Conservation (phyloP, 306 rosid species). For the Carpinus viminea region DNA sequence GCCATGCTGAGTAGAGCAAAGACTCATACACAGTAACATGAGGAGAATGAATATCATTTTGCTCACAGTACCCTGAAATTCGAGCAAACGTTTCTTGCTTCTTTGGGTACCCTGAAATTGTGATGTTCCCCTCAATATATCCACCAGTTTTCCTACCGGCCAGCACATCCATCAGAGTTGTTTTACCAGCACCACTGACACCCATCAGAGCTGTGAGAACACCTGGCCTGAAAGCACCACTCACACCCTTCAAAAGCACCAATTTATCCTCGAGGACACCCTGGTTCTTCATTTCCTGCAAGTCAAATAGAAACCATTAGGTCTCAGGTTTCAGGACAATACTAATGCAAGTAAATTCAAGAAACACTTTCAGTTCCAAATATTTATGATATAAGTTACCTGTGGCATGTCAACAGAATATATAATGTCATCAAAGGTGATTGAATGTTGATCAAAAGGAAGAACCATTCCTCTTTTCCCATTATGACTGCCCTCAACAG, state of each 20-base stretch:
- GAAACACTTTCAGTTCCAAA: neutral
- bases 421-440: slow-evolving; percentile 41
- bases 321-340: neutral
- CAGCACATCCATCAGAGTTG: slow-evolving; percentile 91
- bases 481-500: neutral
- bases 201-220: slow-evolving; percentile 96
- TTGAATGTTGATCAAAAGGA: slow-evolving; percentile 53
- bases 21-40: slow-evolving; percentile 58
- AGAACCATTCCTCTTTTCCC: slow-evolving; percentile 50
- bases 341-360: slow-evolving; percentile 13
- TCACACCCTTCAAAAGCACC: slow-evolving; percentile 71
- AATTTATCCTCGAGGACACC: slow-evolving; percentile 68
- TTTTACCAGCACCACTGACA: slow-evolving; percentile 96
- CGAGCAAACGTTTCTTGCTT: slow-evolving; percentile 90
- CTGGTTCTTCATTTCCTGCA: slow-evolving; percentile 65
- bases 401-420: slow-evolving; percentile 60
- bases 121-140: slow-evolving; percentile 68
- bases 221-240: slow-evolving; percentile 90
- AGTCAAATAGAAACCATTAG: neutral
- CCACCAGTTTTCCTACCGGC: slow-evolving; percentile 94
- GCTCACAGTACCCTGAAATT: slow-evolving; percentile 92
- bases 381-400: slow-evolving; percentile 16
- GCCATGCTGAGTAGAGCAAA: slow-evolving; percentile 58
- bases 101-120: slow-evolving; percentile 80
- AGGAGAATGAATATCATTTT: slow-evolving; percentile 74